Evolutionary conservation across 2,329 filamentous ascomycete species (phyloP).

Genomic region (Trichocomaceae sp.): DNA sequence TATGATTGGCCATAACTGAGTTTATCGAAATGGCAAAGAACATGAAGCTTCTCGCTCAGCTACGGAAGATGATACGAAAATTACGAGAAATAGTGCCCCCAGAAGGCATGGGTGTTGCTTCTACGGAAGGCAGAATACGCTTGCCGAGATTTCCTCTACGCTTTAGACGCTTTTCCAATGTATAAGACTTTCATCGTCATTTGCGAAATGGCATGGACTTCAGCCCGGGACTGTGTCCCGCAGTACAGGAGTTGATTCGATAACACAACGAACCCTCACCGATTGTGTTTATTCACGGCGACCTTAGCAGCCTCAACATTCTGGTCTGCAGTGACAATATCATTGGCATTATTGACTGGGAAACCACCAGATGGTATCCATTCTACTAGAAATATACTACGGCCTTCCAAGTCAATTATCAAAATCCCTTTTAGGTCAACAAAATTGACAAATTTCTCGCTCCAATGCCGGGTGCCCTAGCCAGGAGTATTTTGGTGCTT

Average conservation of each 20-base stretch:
- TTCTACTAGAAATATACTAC: constrained; percentile 30
- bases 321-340: constrained; percentile 33
- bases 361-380: constrained; percentile 28
- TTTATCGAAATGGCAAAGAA: constrained; percentile 24
- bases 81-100: constrained; percentile 26
- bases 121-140: constrained; percentile 28
- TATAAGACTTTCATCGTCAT: constrained; percentile 34
- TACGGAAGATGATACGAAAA: constrained; percentile 23
- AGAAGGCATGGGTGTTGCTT: constrained; percentile 22
- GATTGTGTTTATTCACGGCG: constrained; percentile 46
- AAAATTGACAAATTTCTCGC: constrained; percentile 38
- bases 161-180: constrained; percentile 27
- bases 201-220: constrained; percentile 26
- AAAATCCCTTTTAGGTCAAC: constrained; percentile 33
- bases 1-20: constrained; percentile 28
- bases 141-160: constrained; percentile 22
- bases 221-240: constrained; percentile 19
- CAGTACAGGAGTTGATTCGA: constrained; percentile 28
- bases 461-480: constrained; percentile 29
- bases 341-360: constrained; percentile 32
- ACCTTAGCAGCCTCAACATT: constrained; percentile 40
- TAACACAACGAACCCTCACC: constrained; percentile 28
- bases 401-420: constrained; percentile 37
- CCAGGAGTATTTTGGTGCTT: constrained; percentile 26
- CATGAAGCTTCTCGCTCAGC: constrained; percentile 29